These are phyloP conservation scores for Fusarium albosuccineum DNA, from an alignment of 2,329 filamentous ascomycete genomes.

Conservation along the genomic window DNA sequence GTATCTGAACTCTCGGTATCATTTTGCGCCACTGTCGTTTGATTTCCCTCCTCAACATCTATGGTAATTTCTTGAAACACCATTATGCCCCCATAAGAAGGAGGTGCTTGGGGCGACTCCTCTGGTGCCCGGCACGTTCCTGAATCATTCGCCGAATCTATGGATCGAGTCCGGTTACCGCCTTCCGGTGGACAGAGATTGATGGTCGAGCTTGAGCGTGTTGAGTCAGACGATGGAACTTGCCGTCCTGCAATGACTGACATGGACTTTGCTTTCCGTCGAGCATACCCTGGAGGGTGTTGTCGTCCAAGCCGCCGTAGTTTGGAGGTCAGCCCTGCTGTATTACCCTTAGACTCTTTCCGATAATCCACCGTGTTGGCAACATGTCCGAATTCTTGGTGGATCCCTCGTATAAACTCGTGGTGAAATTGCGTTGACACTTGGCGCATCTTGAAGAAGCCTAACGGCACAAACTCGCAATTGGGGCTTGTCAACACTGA, in stretches of 20 bases:
- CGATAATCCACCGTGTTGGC: constrained; percentile 47
- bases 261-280: constrained; percentile 17
- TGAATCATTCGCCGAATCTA: constrained; percentile 33
- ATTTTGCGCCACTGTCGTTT: constrained; percentile 14
- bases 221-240: constrained; percentile 35
- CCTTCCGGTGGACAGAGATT: constrained; percentile 39
- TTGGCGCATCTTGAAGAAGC: constrained; percentile 76
- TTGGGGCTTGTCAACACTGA: constrained; percentile 63
- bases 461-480: constrained; percentile 71
- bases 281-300: constrained; percentile 13
- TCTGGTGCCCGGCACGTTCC: constrained; percentile 40
- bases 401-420: constrained; percentile 70
- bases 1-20: constrained; percentile 20
- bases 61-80: constrained; percentile 73
- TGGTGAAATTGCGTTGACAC: constrained; percentile 70
- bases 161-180: constrained; percentile 26
- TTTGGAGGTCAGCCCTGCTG: constrained; percentile 18
- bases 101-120: constrained; percentile 39
- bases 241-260: constrained; percentile 17
- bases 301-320: constrained; percentile 32
- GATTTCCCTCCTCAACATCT: constrained; percentile 52
- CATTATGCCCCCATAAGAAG: constrained; percentile 67
- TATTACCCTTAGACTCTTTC: constrained; percentile 12
- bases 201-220: constrained; percentile 43
- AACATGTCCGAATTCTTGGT: constrained; percentile 70